A percentile compares a stretch with the other conserved stretches of the same genome.
phyloP scores from a whole-genome alignment of 176 grass and related monocot species.

The Ananas comosus region DNA sequence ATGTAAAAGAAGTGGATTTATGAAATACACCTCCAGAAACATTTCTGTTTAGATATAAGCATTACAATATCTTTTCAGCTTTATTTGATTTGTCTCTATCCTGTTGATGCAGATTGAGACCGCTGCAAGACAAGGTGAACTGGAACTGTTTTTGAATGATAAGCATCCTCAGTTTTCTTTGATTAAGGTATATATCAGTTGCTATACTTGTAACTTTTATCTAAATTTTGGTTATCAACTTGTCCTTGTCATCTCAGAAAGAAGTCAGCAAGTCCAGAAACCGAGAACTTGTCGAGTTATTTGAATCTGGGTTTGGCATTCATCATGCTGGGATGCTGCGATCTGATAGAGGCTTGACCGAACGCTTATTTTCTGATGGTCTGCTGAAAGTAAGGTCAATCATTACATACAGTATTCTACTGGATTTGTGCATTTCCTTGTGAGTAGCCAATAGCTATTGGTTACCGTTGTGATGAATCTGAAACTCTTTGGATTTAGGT shows the following conservation, averaged over 20 bases:
- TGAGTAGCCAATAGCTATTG: not conserved
- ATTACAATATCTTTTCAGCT: not conserved
- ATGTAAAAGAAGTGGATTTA: not conserved
- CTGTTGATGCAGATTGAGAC: conserved; percentile 51
- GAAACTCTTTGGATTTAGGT: conserved; percentile 46
- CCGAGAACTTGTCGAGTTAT: conserved; percentile 78
- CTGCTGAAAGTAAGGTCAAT: conserved; percentile 51
- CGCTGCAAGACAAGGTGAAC: conserved; percentile 57
- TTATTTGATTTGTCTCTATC: conserved; percentile 2
- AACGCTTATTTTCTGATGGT: conserved; percentile 76
- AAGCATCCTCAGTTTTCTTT: conserved; percentile 71
- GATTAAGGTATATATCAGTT: conserved; percentile 52
- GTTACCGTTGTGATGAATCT: not conserved
- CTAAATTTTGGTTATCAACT: conserved; percentile 18
- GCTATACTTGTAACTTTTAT: conserved; percentile 21
- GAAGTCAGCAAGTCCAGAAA: conserved; percentile 89
- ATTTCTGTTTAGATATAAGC: not conserved
- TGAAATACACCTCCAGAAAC: not conserved
- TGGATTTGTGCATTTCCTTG: not conserved
- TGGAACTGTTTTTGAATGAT: conserved; percentile 66
- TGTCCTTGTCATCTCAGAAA: conserved; percentile 46
- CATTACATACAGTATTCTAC: not conserved
- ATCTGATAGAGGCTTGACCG: conserved; percentile 82
- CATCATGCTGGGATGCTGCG: conserved; percentile 97
- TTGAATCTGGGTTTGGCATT: conserved; percentile 93